These are phyloP conservation scores for Colletotrichum nymphaeae DNA, from an alignment of 2,329 filamentous ascomycete species.

Conservation along the genomic window DNA sequence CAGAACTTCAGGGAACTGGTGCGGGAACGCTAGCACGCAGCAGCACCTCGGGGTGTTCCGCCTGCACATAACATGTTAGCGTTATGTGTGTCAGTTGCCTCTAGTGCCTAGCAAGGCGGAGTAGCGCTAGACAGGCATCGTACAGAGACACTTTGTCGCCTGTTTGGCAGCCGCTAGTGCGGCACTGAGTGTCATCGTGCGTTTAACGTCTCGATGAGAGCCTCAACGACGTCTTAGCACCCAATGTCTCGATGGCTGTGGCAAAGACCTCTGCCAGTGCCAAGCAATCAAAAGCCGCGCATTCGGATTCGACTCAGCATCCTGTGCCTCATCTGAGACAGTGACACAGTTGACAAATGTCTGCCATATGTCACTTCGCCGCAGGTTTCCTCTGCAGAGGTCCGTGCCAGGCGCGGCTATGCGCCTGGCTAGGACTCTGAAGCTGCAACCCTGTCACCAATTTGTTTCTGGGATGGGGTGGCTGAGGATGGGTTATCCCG, in stretches of 20 bases:
- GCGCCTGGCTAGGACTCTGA: not conserved
- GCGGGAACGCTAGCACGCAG: conserved; percentile 17
- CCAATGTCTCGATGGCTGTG: not conserved
- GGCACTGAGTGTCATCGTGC: conserved; percentile 15
- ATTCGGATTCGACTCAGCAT: not conserved
- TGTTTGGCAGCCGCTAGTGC: not conserved
- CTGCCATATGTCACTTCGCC: conserved; percentile 10
- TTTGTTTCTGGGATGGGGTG: not conserved
- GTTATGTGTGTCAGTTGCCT: not conserved
- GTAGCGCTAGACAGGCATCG: not conserved
- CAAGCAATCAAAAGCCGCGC: not conserved
- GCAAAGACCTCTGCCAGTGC: not conserved
- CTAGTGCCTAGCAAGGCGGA: not conserved
- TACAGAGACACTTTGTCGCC: not conserved
- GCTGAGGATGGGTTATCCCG: not conserved
- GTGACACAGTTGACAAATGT: conserved; percentile 24
- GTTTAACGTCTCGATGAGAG: not conserved
- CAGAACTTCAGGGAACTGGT: conserved; percentile 2
- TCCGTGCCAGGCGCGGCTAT: conserved; percentile 18
- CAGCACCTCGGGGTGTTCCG: conserved; percentile 20
- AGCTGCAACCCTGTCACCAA: not conserved
- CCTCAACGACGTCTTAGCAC: not conserved
- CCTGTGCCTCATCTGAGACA: not conserved
- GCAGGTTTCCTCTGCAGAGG: not conserved
- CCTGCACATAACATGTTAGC: conserved; percentile 1